Evolutionary conservation across 805 yeast genomes (phyloP).

Genomic region (Alloascoidea hylecoeti): DNA sequence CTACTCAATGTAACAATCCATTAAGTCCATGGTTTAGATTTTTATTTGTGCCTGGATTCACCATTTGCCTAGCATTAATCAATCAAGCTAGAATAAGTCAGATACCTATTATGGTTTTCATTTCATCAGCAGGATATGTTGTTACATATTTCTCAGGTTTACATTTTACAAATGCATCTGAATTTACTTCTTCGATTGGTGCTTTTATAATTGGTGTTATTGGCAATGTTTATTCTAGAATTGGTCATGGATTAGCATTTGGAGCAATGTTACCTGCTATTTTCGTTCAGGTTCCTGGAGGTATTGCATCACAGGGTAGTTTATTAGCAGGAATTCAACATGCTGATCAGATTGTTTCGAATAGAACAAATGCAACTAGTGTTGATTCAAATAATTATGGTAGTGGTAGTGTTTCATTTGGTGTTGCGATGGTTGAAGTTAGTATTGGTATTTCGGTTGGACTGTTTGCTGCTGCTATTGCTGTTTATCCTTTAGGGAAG

Average conservation of each 20-base stretch:
- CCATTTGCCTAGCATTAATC: constrained; percentile 47
- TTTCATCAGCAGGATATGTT: constrained; percentile 73
- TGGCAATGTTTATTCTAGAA: constrained; percentile 79
- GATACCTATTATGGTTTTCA: constrained; percentile 67
- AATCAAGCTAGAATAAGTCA: constrained; percentile 78
- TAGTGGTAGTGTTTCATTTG: background rate
- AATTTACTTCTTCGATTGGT: constrained; percentile 81
- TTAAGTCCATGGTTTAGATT: constrained; percentile 49
- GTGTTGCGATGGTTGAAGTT: constrained; percentile 88
- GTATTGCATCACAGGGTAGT: constrained; percentile 83
- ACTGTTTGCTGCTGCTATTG: constrained; percentile 76
- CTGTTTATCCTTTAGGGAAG: constrained; percentile 87
- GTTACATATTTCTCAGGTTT: constrained; percentile 68
- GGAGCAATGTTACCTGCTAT: constrained; percentile 94
- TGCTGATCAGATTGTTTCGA: constrained; percentile 54
- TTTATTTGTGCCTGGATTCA: constrained; percentile 68
- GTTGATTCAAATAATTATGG: background rate
- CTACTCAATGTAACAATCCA: constrained; percentile 36
- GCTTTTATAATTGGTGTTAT: constrained; percentile 82
- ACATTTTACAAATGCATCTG: constrained; percentile 61
- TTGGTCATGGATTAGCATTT: constrained; percentile 84
- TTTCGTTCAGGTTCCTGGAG: constrained; percentile 89
- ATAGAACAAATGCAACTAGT: too few species aligned
- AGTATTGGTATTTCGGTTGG: constrained; percentile 93
- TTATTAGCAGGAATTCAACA: constrained; percentile 64